Percentiles rank a stretch among this genome's conserved stretches.
These are phyloP conservation scores for Russula olivacea DNA, from an alignment of 768 basidiomycete species.

Conservation along the genomic window DNA sequence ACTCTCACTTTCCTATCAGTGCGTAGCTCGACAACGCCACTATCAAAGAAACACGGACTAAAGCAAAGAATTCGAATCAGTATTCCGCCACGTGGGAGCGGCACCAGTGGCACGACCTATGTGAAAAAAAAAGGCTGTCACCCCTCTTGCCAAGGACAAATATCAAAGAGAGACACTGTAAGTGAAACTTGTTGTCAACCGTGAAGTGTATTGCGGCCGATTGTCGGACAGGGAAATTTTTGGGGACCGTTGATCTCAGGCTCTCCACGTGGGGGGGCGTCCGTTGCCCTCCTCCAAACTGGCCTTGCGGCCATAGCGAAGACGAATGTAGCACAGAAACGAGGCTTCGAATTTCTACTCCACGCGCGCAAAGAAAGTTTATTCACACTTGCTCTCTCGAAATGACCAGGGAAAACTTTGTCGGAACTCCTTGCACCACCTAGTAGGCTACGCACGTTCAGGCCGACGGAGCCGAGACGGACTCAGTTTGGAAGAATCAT, in stretches of 20 bases:
- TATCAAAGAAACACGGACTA: conserved; percentile 5
- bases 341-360: not conserved
- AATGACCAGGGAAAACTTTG: not conserved
- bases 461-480: not conserved
- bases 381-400: not conserved
- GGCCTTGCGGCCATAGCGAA: not conserved
- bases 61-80: not conserved
- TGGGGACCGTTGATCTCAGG: not conserved
- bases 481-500: not conserved
- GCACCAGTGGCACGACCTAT: not conserved
- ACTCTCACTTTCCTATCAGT: not conserved
- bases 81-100: too few species aligned
- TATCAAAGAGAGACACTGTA: not conserved
- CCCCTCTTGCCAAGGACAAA: not conserved
- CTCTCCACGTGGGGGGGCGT: not conserved
- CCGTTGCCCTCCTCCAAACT: not conserved
- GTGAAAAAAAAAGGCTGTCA: not conserved
- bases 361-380: not conserved
- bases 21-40: conserved; percentile 9
- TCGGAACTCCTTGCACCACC: not conserved
- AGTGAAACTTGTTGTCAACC: not conserved
- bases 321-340: not conserved
- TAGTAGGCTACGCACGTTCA: not conserved
- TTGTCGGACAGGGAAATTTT: not conserved
- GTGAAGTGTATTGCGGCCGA: not conserved